Percentiles rank a stretch among this genome's conserved stretches.
These are phyloP conservation scores for Raphanus sativus DNA, from an alignment of 345 rosid species.

Conservation along the genomic window DNA sequence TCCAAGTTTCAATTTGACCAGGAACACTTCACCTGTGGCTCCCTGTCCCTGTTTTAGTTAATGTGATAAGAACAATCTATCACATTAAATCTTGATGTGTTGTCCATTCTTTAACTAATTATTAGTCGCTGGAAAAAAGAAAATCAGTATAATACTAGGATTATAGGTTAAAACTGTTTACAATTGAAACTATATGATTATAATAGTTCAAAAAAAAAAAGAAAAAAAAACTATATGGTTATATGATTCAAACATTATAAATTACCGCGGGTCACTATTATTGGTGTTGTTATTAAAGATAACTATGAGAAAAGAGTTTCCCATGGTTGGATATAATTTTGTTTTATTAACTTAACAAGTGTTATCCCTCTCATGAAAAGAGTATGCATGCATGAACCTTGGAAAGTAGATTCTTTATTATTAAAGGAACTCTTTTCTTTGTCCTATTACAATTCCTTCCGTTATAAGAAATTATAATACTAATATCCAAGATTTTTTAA, in stretches of 20 bases:
- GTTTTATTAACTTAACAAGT: constrained; percentile 16
- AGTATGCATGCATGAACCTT: constrained; percentile 40
- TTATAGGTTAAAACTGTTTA: background rate
- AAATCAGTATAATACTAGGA: constrained; percentile 6
- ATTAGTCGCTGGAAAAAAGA: background rate
- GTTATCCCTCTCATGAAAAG: constrained; percentile 34
- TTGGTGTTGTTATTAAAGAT: constrained; percentile 26
- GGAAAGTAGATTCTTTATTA: constrained; percentile 10
- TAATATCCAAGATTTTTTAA: background rate
- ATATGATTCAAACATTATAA: constrained; percentile 2
- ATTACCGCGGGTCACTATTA: constrained; percentile 22
- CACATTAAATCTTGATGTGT: constrained; percentile 30
- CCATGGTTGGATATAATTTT: constrained; percentile 20
- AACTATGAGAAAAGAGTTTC: constrained; percentile 15
- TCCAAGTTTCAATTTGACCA: constrained; percentile 42
- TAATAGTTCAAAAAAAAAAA: no score
- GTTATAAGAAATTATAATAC: constrained; percentile 31
- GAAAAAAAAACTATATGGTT: background rate
- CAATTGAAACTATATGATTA: background rate
- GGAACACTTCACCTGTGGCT: constrained; percentile 40
- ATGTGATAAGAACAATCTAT: constrained; percentile 36
- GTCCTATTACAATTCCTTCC: constrained; percentile 25
- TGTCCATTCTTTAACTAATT: constrained; percentile 33
- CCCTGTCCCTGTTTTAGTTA: constrained; percentile 26
- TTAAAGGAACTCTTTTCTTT: constrained; percentile 21